These are phyloP conservation scores for Bimuria novae-zelandiae DNA, from an alignment of 2,329 filamentous ascomycete genomes.

Conservation along the genomic window DNA sequence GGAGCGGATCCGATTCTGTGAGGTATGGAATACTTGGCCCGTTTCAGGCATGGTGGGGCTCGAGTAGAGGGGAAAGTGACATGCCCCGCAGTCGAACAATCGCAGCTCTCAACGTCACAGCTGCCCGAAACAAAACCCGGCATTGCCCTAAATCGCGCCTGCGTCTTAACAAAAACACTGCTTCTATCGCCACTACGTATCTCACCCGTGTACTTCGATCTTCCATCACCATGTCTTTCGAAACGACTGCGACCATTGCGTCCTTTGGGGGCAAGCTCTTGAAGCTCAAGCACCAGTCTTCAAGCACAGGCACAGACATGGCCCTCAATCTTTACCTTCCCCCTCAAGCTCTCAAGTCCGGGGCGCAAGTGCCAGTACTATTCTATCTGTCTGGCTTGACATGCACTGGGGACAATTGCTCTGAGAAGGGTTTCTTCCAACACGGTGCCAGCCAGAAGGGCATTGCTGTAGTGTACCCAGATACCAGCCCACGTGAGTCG, in stretches of 20 bases:
- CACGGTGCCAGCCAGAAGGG: slow-evolving; percentile 76
- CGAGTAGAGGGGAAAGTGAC: slow-evolving; percentile 29
- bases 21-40: slow-evolving; percentile 29
- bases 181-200: slow-evolving; percentile 14
- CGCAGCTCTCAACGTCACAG: slow-evolving; percentile 37
- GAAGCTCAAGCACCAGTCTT: slow-evolving; percentile 86
- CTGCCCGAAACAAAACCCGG: slow-evolving; percentile 18
- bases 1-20: slow-evolving; percentile 36
- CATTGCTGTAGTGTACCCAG: slow-evolving; percentile 92
- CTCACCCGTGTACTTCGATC: slow-evolving; percentile 20
- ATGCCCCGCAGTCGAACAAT: slow-evolving; percentile 36
- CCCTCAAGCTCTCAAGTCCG: slow-evolving; percentile 63
- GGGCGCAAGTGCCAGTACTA: slow-evolving; percentile 75
- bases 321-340: slow-evolving; percentile 91
- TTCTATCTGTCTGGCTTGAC: slow-evolving; percentile 94
- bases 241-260: slow-evolving; percentile 85
- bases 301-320: slow-evolving; percentile 84
- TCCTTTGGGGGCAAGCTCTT: slow-evolving; percentile 93
- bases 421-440: slow-evolving; percentile 87
- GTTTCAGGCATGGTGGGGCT: slow-evolving; percentile 38
- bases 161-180: slow-evolving; percentile 7
- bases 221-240: slow-evolving; percentile 66
- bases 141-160: slow-evolving; percentile 11
- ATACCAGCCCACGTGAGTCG: slow-evolving; percentile 81
- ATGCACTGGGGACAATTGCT: slow-evolving; percentile 83